Evolutionary conservation across 2,329 filamentous ascomycete genomes (phyloP).

Genomic region (Phialophora macrospora): DNA sequence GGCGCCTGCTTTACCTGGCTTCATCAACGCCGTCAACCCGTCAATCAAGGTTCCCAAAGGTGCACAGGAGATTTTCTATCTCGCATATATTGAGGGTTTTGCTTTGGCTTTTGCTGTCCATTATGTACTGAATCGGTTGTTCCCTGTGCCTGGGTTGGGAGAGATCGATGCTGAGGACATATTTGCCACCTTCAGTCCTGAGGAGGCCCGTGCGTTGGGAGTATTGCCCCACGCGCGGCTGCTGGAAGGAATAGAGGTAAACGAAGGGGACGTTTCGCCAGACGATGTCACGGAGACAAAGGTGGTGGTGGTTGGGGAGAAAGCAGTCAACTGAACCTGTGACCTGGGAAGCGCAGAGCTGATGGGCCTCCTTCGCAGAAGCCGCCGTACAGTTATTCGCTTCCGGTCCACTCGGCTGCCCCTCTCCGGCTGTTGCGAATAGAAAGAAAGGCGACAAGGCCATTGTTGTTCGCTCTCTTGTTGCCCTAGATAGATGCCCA

Average conservation of each 20-base stretch:
- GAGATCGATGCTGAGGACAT: constrained; percentile 17
- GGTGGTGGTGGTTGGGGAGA: constrained; percentile 9
- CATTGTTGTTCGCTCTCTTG: neutral
- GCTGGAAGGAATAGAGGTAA: constrained; percentile 7
- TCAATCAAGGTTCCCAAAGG: constrained; percentile 62
- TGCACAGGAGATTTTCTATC: constrained; percentile 22
- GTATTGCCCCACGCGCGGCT: constrained; percentile 15
- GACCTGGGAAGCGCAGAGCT: neutral
- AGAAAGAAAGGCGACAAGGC: neutral
- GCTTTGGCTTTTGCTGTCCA: constrained; percentile 18
- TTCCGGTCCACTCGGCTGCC: neutral
- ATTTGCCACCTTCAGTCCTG: constrained; percentile 16
- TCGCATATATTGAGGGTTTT: constrained; percentile 22
- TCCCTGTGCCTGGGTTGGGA: constrained; percentile 23
- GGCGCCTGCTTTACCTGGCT: constrained; percentile 62
- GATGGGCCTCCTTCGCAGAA: neutral
- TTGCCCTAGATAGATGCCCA: neutral
- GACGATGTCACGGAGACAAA: constrained; percentile 13
- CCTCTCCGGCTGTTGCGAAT: neutral
- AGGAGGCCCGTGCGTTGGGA: constrained; percentile 19
- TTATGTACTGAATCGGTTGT: constrained; percentile 20
- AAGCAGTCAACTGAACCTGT: neutral
- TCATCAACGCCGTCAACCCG: constrained; percentile 62
- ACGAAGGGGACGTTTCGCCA: neutral
- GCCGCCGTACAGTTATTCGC: neutral